Percentiles rank a stretch among this genome's conserved stretches.
These are phyloP conservation scores for Aspergillus transmontanensis DNA, from an alignment of 2,329 filamentous ascomycete species.

Conservation along the genomic window DNA sequence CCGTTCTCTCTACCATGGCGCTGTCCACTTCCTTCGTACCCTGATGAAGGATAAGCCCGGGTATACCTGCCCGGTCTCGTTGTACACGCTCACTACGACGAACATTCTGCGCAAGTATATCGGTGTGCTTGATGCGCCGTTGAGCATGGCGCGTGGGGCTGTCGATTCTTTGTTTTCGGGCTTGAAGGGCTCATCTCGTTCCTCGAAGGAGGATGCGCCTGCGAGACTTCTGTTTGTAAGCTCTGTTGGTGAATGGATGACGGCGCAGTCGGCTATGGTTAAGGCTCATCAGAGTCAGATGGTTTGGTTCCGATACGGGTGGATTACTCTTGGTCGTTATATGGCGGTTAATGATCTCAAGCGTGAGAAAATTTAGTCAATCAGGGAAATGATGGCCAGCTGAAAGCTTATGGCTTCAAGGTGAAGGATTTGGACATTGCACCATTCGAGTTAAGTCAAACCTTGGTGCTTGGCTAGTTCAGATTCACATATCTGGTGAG, in stretches of 20 bases:
- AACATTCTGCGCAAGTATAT: slow-evolving; percentile 78
- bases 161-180: slow-evolving; percentile 36
- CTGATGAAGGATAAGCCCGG: slow-evolving; percentile 66
- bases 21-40: slow-evolving; percentile 68
- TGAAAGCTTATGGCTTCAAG: neutral
- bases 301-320: slow-evolving; percentile 97
- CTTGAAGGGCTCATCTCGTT: slow-evolving; percentile 22
- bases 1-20: slow-evolving; percentile 82
- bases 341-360: slow-evolving; percentile 92
- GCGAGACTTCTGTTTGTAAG: slow-evolving; percentile 70
- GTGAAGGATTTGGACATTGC: neutral
- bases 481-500: neutral
- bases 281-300: slow-evolving; percentile 91
- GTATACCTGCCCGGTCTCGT: slow-evolving; percentile 71
- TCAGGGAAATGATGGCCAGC: neutral
- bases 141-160: slow-evolving; percentile 65
- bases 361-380: slow-evolving; percentile 52
- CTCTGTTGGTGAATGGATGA: slow-evolving; percentile 63
- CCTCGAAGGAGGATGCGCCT: slow-evolving; percentile 55
- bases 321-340: slow-evolving; percentile 88
- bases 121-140: slow-evolving; percentile 72
- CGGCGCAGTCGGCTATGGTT: slow-evolving; percentile 84
- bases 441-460: neutral
- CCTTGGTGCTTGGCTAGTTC: neutral
- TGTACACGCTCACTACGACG: slow-evolving; percentile 82